A percentile compares a stretch with the other conserved stretches of the same genome.
Conservation (phyloP, 176 grass and related monocot genomes). For the Oryza coarctata region DNA sequence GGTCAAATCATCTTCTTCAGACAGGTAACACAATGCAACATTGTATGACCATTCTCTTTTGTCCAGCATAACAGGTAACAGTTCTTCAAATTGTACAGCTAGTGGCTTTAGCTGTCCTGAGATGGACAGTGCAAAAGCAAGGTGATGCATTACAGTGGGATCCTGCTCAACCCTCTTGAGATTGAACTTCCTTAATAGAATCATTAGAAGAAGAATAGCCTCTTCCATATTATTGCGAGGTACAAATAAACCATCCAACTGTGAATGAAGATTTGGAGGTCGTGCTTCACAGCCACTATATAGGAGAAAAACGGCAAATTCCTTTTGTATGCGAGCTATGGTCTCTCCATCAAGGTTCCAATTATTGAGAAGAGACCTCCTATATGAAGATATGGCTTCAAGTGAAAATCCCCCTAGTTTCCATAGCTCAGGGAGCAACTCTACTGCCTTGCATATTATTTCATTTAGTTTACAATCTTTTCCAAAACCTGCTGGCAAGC, state of each 20-base stretch:
- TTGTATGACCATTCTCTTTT: constrained; percentile 72
- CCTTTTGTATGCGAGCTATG: constrained; percentile 76
- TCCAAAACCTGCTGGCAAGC: constrained; percentile 51
- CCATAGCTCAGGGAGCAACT: constrained; percentile 89
- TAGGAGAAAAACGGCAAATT: constrained; percentile 83
- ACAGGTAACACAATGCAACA: constrained; percentile 91
- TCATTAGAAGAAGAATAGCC: constrained; percentile 85
- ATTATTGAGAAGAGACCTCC: constrained; percentile 75
- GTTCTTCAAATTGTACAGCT: constrained; percentile 73
- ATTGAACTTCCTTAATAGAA: constrained; percentile 87
- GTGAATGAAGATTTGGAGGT: constrained; percentile 80
- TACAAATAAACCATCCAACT: constrained; percentile 84
- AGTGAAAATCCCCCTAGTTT: constrained; percentile 66
- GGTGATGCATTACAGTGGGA: constrained; percentile 69
- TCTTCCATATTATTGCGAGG: constrained; percentile 94
- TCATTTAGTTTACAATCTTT: constrained; percentile 85
- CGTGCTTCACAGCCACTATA: constrained; percentile 86
- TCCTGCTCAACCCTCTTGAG: constrained; percentile 74
- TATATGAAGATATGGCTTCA: constrained; percentile 81
- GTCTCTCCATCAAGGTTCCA: constrained; percentile 83
- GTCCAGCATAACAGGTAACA: constrained; percentile 63
- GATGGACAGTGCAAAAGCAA: constrained; percentile 83
- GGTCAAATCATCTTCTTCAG: constrained; percentile 68
- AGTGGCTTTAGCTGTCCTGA: constrained; percentile 67
- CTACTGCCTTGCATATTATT: constrained; percentile 80